Percentiles rank a stretch among this genome's conserved stretches.
Conservation (phyloP, 345 rosid genomes). For the Boechera stricta region DNA sequence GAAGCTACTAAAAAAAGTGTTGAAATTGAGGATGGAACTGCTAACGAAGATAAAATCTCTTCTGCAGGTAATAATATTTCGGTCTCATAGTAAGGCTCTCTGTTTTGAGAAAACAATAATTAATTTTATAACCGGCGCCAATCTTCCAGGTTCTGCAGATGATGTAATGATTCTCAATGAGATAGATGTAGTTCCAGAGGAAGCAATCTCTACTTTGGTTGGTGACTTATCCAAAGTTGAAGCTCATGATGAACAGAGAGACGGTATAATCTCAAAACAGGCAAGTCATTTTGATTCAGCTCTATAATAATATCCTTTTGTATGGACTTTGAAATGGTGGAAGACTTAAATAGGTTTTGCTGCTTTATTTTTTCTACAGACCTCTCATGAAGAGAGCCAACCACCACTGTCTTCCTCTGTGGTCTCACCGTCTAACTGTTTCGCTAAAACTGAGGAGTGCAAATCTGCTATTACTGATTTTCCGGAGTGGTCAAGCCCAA, state of each 20-base stretch:
- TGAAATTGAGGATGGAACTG: conserved; percentile 49
- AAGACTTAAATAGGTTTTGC: conserved; percentile 13
- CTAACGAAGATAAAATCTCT: conserved; percentile 29
- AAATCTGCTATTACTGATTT: conserved; percentile 51
- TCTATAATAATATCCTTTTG: not conserved
- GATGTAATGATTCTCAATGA: conserved; percentile 44
- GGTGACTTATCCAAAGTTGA: conserved; percentile 34
- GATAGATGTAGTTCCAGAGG: conserved; percentile 47
- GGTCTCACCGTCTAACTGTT: conserved; percentile 55
- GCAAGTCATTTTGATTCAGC: conserved; percentile 35
- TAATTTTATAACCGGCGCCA: conserved; percentile 9
- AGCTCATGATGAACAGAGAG: conserved; percentile 36
- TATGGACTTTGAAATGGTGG: conserved; percentile 5
- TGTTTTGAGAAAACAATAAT: conserved; percentile 9
- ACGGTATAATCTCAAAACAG: conserved; percentile 27
- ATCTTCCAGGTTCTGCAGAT: conserved; percentile 48
- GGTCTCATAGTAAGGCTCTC: conserved; percentile 26
- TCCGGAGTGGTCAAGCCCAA: conserved; percentile 79
- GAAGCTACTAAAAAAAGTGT: conserved; percentile 41
- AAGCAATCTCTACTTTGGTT: conserved; percentile 36
- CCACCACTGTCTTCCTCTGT: conserved; percentile 37
- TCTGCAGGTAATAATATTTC: conserved; percentile 45
- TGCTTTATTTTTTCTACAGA: conserved; percentile 30
- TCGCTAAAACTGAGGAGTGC: conserved; percentile 53
- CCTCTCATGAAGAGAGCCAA: conserved; percentile 40